Conservation (phyloP, 2,329 filamentous ascomycete species). For the Eutypella sp. region DNA sequence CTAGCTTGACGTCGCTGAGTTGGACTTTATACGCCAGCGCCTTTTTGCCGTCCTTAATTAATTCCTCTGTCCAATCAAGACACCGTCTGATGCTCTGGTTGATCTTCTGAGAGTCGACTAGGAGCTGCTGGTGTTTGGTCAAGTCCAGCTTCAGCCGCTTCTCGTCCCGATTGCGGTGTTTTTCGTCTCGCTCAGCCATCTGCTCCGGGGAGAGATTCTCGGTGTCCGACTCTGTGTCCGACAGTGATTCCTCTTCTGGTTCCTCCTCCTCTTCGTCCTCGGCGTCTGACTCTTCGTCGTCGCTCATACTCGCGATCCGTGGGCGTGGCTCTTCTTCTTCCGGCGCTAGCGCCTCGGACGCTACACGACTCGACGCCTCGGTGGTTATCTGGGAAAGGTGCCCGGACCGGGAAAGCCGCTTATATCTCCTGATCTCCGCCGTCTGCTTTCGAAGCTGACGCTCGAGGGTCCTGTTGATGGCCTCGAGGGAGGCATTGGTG, state of each 20-base stretch:
- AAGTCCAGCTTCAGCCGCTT: conserved; percentile 80
- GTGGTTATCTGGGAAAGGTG: conserved; percentile 58
- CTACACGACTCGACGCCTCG: conserved; percentile 37
- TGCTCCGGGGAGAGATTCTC: conserved; percentile 36
- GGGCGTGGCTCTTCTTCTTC: conserved; percentile 37
- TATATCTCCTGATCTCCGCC: conserved; percentile 77
- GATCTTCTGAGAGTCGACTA: conserved; percentile 89
- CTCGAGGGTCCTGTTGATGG: conserved; percentile 91
- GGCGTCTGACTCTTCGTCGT: conserved; percentile 34
- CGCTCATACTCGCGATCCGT: conserved; percentile 47
- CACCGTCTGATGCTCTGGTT: conserved; percentile 91
- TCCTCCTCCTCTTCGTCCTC: conserved; percentile 28
- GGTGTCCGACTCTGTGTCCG: conserved; percentile 33
- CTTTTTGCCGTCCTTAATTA: conserved; percentile 84
- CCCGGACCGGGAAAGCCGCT: conserved; percentile 78
- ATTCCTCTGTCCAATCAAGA: conserved; percentile 79
- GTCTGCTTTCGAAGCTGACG: conserved; percentile 88
- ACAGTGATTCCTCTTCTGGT: conserved; percentile 48
- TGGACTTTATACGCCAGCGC: conserved; percentile 79
- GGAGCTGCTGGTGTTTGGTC: conserved; percentile 79
- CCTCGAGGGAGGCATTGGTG: conserved; percentile 88
- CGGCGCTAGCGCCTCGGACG: conserved; percentile 38
- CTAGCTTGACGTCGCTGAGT: conserved; percentile 74
- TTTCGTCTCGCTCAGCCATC: conserved; percentile 37
- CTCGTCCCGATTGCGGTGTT: conserved; percentile 70